phyloP scores from a whole-genome alignment of 768 basidiomycete genomes.

The Phylloporus arenicola region DNA sequence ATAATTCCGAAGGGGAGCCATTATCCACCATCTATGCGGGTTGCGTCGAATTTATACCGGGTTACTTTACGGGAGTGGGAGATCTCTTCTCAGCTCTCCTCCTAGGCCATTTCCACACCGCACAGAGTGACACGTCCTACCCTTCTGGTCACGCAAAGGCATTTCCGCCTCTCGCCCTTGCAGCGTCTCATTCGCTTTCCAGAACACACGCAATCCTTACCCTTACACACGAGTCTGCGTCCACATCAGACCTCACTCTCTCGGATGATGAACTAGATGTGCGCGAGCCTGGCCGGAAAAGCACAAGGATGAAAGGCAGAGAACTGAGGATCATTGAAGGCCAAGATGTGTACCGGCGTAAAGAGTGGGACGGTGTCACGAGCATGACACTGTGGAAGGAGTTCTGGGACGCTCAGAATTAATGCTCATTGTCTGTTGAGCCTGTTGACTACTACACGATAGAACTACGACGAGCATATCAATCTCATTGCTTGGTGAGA shows the following conservation, averaged over 20 bases:
- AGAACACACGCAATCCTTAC: constrained; percentile 71
- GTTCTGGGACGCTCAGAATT: constrained; percentile 28
- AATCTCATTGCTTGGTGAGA: background rate
- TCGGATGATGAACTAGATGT: constrained; percentile 78
- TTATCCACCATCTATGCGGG: constrained; percentile 57
- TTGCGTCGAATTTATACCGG: constrained; percentile 71
- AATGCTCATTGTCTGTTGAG: background rate
- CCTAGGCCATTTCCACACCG: constrained; percentile 64
- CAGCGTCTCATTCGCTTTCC: constrained; percentile 62
- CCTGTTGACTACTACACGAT: background rate
- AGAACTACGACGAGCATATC: background rate
- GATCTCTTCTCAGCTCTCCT: constrained; percentile 94
- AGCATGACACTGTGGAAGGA: constrained; percentile 30
- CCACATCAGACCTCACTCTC: constrained; percentile 43
- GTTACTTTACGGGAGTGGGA: constrained; percentile 95
- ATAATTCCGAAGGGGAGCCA: constrained; percentile 8
- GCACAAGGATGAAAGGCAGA: constrained; percentile 73
- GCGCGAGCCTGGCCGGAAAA: constrained; percentile 55
- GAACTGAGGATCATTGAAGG: constrained; percentile 83
- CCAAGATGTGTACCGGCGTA: constrained; percentile 57
- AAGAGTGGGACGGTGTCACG: constrained; percentile 29
- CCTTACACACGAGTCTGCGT: constrained; percentile 54
- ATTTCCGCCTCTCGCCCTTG: constrained; percentile 27
- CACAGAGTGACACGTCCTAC: background rate
- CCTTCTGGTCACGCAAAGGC: constrained; percentile 6